Conservation (phyloP, 2,329 filamentous ascomycete species). For the Fusarium sp. region DNA sequence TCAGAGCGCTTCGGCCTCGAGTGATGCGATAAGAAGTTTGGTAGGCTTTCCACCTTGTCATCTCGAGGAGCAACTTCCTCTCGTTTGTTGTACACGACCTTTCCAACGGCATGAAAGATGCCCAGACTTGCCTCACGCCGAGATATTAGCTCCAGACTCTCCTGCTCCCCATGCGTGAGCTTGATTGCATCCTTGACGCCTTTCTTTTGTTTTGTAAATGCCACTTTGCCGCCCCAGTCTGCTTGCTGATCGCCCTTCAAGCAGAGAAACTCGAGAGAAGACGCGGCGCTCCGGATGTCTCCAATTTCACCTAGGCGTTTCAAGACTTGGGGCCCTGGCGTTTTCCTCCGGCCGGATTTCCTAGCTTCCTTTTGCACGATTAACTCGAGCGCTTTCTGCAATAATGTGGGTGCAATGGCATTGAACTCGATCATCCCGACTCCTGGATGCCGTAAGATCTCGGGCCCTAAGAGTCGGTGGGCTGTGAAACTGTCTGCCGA, state of each 20-base stretch:
- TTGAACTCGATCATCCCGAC: constrained; percentile 92
- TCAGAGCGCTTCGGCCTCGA: constrained; percentile 72
- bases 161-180: constrained; percentile 81
- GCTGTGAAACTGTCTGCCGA: constrained; percentile 93
- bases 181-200: constrained; percentile 65
- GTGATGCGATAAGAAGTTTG: constrained; percentile 67
- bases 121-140: constrained; percentile 91
- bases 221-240: constrained; percentile 80
- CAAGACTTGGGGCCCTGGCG: constrained; percentile 82
- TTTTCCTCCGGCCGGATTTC: constrained; percentile 78
- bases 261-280: constrained; percentile 92
- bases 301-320: constrained; percentile 86
- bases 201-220: constrained; percentile 77
- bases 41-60: constrained; percentile 65
- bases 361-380: constrained; percentile 88
- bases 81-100: constrained; percentile 96
- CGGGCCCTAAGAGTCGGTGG: constrained; percentile 87
- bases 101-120: constrained; percentile 96
- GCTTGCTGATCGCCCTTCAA: constrained; percentile 80
- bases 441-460: constrained; percentile 84
- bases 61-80: constrained; percentile 63
- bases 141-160: constrained; percentile 83
- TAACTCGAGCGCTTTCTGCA: constrained; percentile 85
- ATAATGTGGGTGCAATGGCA: constrained; percentile 84
- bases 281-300: constrained; percentile 92